These are phyloP conservation scores for Citrus trifoliata DNA, from an alignment of 345 rosid species.

Conservation along the genomic window DNA sequence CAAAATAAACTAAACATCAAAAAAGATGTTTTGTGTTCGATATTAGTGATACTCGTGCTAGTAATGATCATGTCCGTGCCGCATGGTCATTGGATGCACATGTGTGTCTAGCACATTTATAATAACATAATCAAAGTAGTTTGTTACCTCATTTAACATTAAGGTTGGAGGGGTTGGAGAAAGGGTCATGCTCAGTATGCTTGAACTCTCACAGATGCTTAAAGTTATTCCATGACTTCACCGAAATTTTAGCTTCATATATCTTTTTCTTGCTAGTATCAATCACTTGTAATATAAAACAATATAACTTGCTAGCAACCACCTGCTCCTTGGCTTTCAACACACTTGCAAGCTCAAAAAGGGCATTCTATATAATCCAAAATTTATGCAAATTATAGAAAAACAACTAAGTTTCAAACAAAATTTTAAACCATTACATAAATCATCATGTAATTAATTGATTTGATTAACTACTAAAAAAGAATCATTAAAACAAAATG, in stretches of 20 bases:
- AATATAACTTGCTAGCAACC: constrained; percentile 70
- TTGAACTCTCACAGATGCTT: constrained; percentile 75
- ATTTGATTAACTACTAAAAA: neutral
- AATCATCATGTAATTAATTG: neutral
- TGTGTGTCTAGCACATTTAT: neutral
- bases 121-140: neutral
- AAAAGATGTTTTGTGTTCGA: no score
- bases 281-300: constrained; percentile 55
- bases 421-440: neutral
- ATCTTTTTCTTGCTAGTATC: constrained; percentile 71
- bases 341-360: constrained; percentile 63
- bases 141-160: constrained; percentile 36
- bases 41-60: no score
- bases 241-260: constrained; percentile 78
- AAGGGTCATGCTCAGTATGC: constrained; percentile 26
- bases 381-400: neutral
- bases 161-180: constrained; percentile 34
- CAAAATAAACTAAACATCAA: neutral
- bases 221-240: constrained; percentile 81
- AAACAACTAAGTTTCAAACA: neutral
- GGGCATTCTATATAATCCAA: constrained; percentile 41
- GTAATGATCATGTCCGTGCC: neutral
- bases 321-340: constrained; percentile 72
- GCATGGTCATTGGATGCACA: neutral
- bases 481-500: neutral